Percentiles rank a stretch among this genome's conserved stretches.
Evolutionary conservation across 768 basidiomycete species (phyloP).

Genomic region (Arthromyces matolae): DNA sequence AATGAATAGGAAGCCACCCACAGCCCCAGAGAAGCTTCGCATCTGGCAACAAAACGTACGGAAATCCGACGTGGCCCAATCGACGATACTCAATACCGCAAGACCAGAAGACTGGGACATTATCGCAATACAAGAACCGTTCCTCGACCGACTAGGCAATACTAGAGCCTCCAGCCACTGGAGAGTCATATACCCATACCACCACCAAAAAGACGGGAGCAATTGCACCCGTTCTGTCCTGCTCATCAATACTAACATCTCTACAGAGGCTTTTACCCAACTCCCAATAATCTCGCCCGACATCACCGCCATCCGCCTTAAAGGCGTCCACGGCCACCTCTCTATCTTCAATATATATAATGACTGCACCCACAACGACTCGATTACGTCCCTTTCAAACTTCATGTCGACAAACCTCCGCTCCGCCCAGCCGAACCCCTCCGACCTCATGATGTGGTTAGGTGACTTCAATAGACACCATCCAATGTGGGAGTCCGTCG

Average conservation of each 20-base stretch:
- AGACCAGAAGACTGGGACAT: constrained; percentile 21
- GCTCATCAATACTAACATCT: constrained; percentile 10
- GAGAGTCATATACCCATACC: constrained; percentile 3
- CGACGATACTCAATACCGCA: constrained; percentile 13
- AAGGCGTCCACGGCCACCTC: background rate
- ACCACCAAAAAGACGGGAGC: background rate
- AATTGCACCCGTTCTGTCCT: constrained; percentile 1
- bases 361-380: constrained; percentile 7
- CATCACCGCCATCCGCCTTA: background rate
- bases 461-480: constrained; percentile 5
- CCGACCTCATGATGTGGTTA: background rate
- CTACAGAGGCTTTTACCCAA: background rate
- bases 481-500: constrained; percentile 2
- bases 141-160: constrained; percentile 17
- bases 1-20: constrained; percentile 16
- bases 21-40: background rate
- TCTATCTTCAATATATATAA: constrained; percentile 9
- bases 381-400: background rate
- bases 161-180: constrained; percentile 12
- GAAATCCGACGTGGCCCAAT: constrained; percentile 19
- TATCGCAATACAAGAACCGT: constrained; percentile 29
- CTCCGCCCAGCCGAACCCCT: background rate
- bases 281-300: background rate
- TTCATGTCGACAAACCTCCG: background rate
- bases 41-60: constrained; percentile 27